Base-by-base conservation (phyloP, 2,329 filamentous ascomycete species). In the Thermomyces lanuginosus region DNA sequence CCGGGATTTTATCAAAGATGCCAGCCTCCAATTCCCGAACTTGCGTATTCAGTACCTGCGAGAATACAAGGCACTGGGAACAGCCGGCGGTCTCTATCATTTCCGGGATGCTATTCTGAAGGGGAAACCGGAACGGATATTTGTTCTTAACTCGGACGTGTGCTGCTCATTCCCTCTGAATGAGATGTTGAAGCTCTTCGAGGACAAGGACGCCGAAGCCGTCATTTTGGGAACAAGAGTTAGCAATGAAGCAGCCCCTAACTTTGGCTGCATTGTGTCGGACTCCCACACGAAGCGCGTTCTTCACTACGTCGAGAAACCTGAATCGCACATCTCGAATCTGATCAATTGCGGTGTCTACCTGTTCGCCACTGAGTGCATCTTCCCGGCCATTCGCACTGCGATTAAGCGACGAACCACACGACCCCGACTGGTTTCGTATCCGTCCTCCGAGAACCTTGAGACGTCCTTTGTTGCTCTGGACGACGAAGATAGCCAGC, bases 261-360 rank as follows among this genome's bases (percentile, higher is more conserved):
- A 95, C 65, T 98, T 95, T 51, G 89, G 89, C 36, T 98, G 89
- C 66, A 92, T 95, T 47, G 89, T 95, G 31, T 89, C 80, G 30
- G 89, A 98, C 55, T 63, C 77, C 22, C 82, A 93, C 60, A 92
- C 80, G 38, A 84, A 86, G 53, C 82, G 86, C 40, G 89, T 98
- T 23, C 74, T 95, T 34, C 89, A 98, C 63, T 95, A 98, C 60
- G 89, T 98, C 52, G 89, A 95, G 69, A 95, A 95, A 65, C 89
- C 89, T 39, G 86, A 98, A 58, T 83, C 79, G 30, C 80, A 92
- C 57, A 93, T 98, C 57, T 91, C 80, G 48, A 93, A 93, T 62
- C 67, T 98, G 41, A 98, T 98, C 68, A 98, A 95, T 66, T 95
- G 89, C 56, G 89, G 89, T 44, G 84, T 98, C 46, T 98, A 95